A percentile compares a stretch with the other conserved stretches of the same genome.
phyloP scores from a whole-genome alignment of 768 basidiomycete genomes.

The Psilocybe cubensis region DNA sequence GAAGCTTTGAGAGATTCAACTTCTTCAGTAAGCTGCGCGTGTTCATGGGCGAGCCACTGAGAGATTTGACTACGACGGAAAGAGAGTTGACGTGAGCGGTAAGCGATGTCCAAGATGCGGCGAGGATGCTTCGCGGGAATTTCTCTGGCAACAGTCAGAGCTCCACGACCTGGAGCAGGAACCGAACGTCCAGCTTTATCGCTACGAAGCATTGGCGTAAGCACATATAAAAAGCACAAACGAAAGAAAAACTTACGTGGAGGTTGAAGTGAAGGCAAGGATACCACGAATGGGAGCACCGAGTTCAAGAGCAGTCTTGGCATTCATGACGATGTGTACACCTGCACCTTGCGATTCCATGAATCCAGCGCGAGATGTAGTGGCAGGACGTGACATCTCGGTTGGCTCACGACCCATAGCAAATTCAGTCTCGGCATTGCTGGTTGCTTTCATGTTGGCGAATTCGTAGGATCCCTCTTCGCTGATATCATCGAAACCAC shows the following conservation, averaged over 20 bases:
- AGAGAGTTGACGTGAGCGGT: slow-evolving; percentile 90
- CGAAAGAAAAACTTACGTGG: slow-evolving; percentile 62
- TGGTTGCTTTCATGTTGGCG: slow-evolving; percentile 99
- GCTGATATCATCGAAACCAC: slow-evolving; percentile 97
- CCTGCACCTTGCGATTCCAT: slow-evolving; percentile 97
- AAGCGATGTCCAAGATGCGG: slow-evolving; percentile 81
- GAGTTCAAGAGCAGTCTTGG: slow-evolving; percentile 93
- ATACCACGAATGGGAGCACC: slow-evolving; percentile 94
- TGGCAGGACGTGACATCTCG: slow-evolving; percentile 98
- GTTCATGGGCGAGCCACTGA: slow-evolving; percentile 93
- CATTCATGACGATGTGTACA: slow-evolving; percentile 96
- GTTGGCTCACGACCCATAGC: slow-evolving; percentile 99
- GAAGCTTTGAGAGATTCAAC: slow-evolving; percentile 60
- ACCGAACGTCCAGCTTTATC: slow-evolving; percentile 99
- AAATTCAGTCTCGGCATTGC: slow-evolving; percentile 95
- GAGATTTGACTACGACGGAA: slow-evolving; percentile 97
- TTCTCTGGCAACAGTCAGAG: slow-evolving; percentile 87
- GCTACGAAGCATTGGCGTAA: slow-evolving; percentile 39
- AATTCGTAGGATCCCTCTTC: slow-evolving; percentile 99
- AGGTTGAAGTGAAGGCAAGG: slow-evolving; percentile 94
- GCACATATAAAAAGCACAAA: neutral
- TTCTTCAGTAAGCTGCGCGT: slow-evolving; percentile 82
- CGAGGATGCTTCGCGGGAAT: slow-evolving; percentile 77
- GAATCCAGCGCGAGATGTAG: slow-evolving; percentile 95
- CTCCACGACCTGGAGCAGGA: slow-evolving; percentile 95